Conservation (phyloP, 2,329 filamentous ascomycete species). For the Aspergillus sergii region DNA sequence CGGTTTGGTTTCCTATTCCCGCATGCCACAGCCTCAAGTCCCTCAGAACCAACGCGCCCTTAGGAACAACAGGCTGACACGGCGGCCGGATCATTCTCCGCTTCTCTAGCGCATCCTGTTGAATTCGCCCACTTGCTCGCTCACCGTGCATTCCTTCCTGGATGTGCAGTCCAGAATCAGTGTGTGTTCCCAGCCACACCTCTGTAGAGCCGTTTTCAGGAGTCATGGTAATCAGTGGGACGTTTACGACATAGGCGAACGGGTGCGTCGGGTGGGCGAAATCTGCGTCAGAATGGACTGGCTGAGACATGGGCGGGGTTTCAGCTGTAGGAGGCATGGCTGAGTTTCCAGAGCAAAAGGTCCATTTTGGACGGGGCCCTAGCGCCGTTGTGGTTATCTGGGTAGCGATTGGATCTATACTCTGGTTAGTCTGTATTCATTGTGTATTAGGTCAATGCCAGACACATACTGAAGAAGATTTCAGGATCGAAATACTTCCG, state of each 20-base stretch:
- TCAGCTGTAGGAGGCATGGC: slow-evolving; percentile 52
- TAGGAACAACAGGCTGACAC: slow-evolving; percentile 54
- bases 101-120: slow-evolving; percentile 34
- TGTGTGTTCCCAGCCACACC: slow-evolving; percentile 62
- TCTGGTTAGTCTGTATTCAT: neutral
- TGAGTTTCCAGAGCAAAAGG: slow-evolving; percentile 58
- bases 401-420: slow-evolving; percentile 53
- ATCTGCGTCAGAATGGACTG: slow-evolving; percentile 63
- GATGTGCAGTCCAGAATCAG: slow-evolving; percentile 31
- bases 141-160: slow-evolving; percentile 57
- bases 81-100: slow-evolving; percentile 46
- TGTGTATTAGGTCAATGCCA: neutral
- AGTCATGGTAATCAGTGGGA: slow-evolving; percentile 55
- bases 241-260: slow-evolving; percentile 59
- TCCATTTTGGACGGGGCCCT: slow-evolving; percentile 58
- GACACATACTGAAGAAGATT: slow-evolving; percentile 57
- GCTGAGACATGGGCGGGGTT: slow-evolving; percentile 37
- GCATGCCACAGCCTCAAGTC: slow-evolving; percentile 67
- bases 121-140: slow-evolving; percentile 56
- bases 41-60: slow-evolving; percentile 60
- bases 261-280: slow-evolving; percentile 58
- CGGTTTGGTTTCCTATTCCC: slow-evolving; percentile 59
- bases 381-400: slow-evolving; percentile 50
- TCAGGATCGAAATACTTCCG: slow-evolving; percentile 51
- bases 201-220: slow-evolving; percentile 60